phyloP scores from a whole-genome alignment of 768 basidiomycete species.

The Pleurotus tuoliensis region DNA sequence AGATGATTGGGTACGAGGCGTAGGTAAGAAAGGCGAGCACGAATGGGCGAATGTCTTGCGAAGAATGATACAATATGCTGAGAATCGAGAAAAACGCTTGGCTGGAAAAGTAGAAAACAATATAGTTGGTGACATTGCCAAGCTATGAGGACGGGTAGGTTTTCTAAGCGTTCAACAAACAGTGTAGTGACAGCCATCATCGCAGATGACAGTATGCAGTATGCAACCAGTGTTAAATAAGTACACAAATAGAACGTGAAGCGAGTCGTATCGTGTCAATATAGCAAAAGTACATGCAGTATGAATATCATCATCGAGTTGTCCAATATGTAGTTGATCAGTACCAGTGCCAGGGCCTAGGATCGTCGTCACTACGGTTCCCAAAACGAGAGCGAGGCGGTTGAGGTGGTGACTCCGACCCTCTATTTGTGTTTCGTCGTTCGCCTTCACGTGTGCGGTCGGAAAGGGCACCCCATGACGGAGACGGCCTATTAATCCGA shows the following conservation, averaged over 20 bases:
- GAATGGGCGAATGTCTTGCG: constrained; percentile 58
- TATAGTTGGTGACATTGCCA: neutral
- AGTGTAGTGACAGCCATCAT: too few relatives aligned
- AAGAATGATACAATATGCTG: constrained; percentile 26
- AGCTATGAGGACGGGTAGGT: neutral
- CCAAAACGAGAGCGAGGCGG: neutral
- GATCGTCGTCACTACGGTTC: neutral
- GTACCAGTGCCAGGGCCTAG: too few relatives aligned
- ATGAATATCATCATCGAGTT: too few relatives aligned
- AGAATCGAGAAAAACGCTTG: constrained; percentile 7
- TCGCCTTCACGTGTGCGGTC: neutral
- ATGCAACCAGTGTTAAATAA: too few relatives aligned
- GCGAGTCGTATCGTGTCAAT: too few relatives aligned
- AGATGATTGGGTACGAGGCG: constrained; percentile 54
- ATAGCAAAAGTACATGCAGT: too few relatives aligned
- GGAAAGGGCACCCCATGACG: neutral
- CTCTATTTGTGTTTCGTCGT: neutral
- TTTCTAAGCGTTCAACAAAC: too few relatives aligned
- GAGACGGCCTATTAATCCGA: neutral
- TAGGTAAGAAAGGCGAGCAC: constrained; percentile 45
- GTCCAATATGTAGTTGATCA: too few relatives aligned
- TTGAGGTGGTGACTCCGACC: neutral
- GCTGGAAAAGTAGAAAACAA: constrained; percentile 4
- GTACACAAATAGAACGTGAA: too few relatives aligned
- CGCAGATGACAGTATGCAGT: too few relatives aligned